Evolutionary conservation across 2,329 filamentous ascomycete species (phyloP).

Genomic region (Daldinia sp.): DNA sequence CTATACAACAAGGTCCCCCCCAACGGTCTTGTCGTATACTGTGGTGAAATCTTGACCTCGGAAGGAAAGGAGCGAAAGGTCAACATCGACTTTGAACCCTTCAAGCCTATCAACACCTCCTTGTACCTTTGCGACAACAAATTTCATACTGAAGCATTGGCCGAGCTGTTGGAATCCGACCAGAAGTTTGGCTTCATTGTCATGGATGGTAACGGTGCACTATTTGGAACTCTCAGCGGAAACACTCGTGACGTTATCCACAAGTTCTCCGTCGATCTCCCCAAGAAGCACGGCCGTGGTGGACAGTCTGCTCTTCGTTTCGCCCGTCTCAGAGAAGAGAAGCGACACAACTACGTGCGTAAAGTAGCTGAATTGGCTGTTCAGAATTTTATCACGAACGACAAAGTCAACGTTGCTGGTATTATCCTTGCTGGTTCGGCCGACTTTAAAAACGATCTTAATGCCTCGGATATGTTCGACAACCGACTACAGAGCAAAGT

Average conservation of each 20-base stretch:
- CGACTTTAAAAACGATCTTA: conserved; percentile 99
- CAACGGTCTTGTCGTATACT: conserved; percentile 98
- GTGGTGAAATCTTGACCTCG: conserved; percentile 98
- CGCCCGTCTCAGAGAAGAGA: conserved; percentile 98
- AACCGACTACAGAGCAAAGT: conserved; percentile 91
- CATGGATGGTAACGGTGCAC: conserved; percentile 98
- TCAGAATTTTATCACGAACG: conserved; percentile 98
- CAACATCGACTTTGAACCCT: conserved; percentile 99
- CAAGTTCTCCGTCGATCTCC: conserved; percentile 98
- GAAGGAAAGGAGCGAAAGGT: conserved; percentile 99
- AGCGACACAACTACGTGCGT: conserved; percentile 99
- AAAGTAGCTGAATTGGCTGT: conserved; percentile 98
- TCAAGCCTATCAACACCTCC: conserved; percentile 99
- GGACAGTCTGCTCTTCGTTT: conserved; percentile 99
- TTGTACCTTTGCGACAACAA: conserved; percentile 99
- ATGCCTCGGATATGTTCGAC: conserved; percentile 98
- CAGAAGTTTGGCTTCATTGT: conserved; percentile 99
- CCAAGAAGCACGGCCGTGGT: conserved; percentile 99
- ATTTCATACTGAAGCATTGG: conserved; percentile 97
- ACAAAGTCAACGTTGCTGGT: conserved; percentile 98
- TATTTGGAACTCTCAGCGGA: conserved; percentile 96
- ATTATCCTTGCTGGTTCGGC: conserved; percentile 96
- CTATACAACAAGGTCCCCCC: conserved; percentile 99
- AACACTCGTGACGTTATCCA: conserved; percentile 97
- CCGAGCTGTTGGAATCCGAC: conserved; percentile 96